A percentile compares a stretch with the other conserved stretches of the same genome.
These are phyloP conservation scores for Picea glauca DNA, from an alignment of 75 land plant genomes.

Conservation along the genomic window DNA sequence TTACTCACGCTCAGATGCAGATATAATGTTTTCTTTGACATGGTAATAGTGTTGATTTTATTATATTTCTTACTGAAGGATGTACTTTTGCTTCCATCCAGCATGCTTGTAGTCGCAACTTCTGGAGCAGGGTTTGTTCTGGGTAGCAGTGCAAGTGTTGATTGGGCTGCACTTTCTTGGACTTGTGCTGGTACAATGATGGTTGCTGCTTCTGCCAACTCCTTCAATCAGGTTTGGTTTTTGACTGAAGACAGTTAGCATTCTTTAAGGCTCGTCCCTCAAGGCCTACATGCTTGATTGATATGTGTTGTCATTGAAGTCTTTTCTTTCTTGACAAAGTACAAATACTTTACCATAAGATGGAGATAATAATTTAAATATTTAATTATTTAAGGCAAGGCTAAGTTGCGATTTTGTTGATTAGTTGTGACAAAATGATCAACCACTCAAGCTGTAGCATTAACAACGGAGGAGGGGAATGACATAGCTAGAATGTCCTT, in stretches of 20 bases:
- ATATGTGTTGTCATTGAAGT: not conserved
- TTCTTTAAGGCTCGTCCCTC: not conserved
- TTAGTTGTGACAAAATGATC: not conserved
- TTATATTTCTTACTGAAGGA: not conserved
- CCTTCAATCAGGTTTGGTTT: slow-evolving; percentile 81
- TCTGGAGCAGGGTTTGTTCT: slow-evolving; percentile 86
- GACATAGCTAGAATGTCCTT: not conserved
- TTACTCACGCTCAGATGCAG: not conserved
- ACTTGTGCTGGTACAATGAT: slow-evolving; percentile 95
- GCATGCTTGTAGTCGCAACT: slow-evolving; percentile 92
- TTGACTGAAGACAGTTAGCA: not conserved
- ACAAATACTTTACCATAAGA: not conserved
- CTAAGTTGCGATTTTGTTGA: not conserved
- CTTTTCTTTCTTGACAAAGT: not conserved
- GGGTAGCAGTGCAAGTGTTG: slow-evolving; percentile 78
- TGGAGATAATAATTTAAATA: not conserved
- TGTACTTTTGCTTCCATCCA: slow-evolving; percentile 18
- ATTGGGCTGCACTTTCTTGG: slow-evolving; percentile 69
- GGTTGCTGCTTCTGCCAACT: slow-evolving; percentile 93
- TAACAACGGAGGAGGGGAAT: not conserved
- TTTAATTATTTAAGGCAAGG: not conserved
- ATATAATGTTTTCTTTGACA: not conserved
- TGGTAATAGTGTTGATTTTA: not conserved
- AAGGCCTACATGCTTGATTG: not conserved
- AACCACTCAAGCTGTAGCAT: not conserved